These are phyloP conservation scores for Stygiomarasmius scandens DNA, from an alignment of 1,284 basidiomycete species.

Conservation along the genomic window DNA sequence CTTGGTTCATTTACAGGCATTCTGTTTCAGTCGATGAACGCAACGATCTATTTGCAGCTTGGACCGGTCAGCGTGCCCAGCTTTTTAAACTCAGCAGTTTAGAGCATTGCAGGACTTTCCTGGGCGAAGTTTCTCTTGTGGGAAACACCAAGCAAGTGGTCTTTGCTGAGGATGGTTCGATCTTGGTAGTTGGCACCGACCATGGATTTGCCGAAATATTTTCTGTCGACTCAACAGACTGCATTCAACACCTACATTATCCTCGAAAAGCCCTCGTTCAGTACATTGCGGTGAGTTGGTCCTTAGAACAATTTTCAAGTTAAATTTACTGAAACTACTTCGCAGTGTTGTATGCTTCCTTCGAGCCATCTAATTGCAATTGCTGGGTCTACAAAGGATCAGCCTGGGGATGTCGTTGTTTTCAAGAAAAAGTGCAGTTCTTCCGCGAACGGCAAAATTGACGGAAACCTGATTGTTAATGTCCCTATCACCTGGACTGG, in stretches of 20 bases:
- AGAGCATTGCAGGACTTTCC: background rate
- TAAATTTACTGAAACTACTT: background rate
- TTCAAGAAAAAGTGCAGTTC: background rate
- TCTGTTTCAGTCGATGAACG: background rate
- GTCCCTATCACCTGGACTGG: no score
- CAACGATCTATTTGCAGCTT: background rate
- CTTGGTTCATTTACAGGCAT: background rate
- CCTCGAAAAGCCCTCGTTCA: slow-evolving; percentile 5
- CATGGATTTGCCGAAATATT: slow-evolving; percentile 4
- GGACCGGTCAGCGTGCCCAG: background rate
- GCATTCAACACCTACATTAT: slow-evolving; percentile 3
- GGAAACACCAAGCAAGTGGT: background rate
- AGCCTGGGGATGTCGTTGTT: background rate
- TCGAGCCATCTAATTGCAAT: background rate
- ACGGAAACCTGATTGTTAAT: no score
- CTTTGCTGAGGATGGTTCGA: slow-evolving; percentile 2
- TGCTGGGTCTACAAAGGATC: background rate
- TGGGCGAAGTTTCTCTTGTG: background rate
- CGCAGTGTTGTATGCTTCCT: background rate
- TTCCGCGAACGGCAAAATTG: no score
- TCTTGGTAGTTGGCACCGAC: slow-evolving; percentile 7
- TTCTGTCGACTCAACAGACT: background rate
- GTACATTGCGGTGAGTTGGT: slow-evolving; percentile 1
- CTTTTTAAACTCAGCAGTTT: background rate
- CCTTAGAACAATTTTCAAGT: background rate